Conservation (phyloP, 176 grass and related monocot species). For the Hordeum vulgare region DNA sequence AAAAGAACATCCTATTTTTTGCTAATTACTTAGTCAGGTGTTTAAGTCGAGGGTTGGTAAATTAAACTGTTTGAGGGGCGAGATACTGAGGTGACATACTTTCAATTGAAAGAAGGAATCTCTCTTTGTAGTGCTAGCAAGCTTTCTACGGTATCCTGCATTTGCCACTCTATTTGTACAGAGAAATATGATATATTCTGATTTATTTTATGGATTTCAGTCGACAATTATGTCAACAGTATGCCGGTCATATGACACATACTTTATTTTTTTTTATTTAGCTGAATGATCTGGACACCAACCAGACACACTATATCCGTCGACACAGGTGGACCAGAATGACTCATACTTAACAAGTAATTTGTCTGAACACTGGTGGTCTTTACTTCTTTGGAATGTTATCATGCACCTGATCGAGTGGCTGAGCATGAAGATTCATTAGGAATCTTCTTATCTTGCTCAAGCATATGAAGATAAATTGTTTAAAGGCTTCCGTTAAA, state of each 20-base stretch:
- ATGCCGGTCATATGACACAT: too few species aligned
- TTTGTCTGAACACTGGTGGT: background rate
- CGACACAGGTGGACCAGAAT: background rate
- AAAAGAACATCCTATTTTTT: too few species aligned
- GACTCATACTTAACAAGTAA: background rate
- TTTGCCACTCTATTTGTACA: too few species aligned
- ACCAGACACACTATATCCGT: too few species aligned
- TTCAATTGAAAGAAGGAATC: background rate
- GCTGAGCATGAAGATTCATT: background rate
- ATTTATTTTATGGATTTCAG: too few species aligned
- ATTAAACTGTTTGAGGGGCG: background rate
- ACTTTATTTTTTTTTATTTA: too few species aligned
- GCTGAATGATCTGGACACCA: background rate
- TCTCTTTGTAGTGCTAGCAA: background rate
- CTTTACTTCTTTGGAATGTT: background rate
- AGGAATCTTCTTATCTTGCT: background rate
- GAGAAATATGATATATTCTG: too few species aligned
- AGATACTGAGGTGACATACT: background rate
- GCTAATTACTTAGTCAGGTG: background rate
- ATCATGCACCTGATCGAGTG: background rate
- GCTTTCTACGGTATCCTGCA: background rate
- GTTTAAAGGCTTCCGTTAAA: too few species aligned
- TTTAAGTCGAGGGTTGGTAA: background rate
- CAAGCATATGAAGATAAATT: too few species aligned
- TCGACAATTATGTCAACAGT: too few species aligned